These are phyloP conservation scores for Aquilaria sinensis DNA, from an alignment of 345 rosid genomes.

Conservation along the genomic window DNA sequence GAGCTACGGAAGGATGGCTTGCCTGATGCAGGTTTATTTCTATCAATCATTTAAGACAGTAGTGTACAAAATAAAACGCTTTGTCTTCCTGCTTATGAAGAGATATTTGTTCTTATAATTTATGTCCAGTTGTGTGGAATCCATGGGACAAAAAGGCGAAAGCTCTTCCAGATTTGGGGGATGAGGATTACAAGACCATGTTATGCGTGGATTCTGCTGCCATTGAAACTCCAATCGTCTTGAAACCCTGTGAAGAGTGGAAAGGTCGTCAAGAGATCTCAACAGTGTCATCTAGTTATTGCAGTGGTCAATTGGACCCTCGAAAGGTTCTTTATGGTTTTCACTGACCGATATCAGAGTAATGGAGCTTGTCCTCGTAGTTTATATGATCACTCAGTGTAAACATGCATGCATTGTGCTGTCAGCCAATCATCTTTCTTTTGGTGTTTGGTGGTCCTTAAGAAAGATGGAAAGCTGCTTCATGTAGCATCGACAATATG, in stretches of 20 bases:
- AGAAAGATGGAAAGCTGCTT: conserved; percentile 11
- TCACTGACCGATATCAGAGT: conserved; percentile 19
- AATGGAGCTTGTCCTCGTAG: conserved; percentile 7
- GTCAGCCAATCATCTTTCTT: not conserved
- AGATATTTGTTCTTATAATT: not conserved
- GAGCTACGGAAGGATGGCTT: conserved; percentile 73
- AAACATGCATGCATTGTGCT: conserved; percentile 5
- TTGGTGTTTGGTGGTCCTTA: not conserved
- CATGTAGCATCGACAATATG: conserved; percentile 13
- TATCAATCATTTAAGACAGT: too few relatives aligned
- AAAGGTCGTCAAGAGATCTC: conserved; percentile 78
- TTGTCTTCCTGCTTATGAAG: too few relatives aligned
- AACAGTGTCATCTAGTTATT: conserved; percentile 82
- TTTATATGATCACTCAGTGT: conserved; percentile 6
- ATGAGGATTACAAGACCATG: conserved; percentile 78
- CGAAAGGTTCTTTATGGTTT: conserved; percentile 66
- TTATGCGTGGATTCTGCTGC: conserved; percentile 78
- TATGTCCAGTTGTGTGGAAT: conserved; percentile 66
- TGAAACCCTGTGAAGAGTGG: conserved; percentile 87
- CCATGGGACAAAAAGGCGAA: conserved; percentile 88
- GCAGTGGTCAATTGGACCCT: conserved; percentile 89
- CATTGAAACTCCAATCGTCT: conserved; percentile 47
- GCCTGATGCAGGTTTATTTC: conserved; percentile 63
- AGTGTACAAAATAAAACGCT: too few relatives aligned
- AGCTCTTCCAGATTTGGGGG: conserved; percentile 72